Evolutionary conservation across 1,284 basidiomycete species (phyloP).

Genomic region (Heterobasidion irregulare): DNA sequence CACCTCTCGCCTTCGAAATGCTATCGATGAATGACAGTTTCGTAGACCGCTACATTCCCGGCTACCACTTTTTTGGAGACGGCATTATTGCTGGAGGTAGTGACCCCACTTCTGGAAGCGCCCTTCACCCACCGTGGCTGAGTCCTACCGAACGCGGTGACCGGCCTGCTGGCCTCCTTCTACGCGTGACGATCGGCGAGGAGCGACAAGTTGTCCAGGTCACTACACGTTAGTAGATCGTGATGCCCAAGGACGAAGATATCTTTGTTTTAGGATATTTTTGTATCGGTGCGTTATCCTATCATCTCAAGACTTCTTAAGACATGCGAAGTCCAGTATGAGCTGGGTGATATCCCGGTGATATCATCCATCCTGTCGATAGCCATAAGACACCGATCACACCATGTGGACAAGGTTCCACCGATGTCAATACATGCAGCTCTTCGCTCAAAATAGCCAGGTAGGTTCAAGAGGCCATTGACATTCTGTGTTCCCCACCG

Average conservation of each 20-base stretch:
- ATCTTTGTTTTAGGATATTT: neutral
- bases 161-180: conserved; percentile 1
- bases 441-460: no score
- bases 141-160: neutral
- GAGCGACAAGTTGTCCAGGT: neutral
- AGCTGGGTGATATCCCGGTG: no score
- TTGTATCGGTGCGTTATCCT: neutral
- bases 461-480: no score
- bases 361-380: no score
- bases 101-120: conserved; percentile 8
- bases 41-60: conserved; percentile 78
- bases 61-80: conserved; percentile 71
- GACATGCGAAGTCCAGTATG: no score
- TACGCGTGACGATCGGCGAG: conserved; percentile 22
- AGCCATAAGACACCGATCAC: no score
- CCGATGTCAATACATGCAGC: no score
- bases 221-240: neutral
- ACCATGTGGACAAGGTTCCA: no score
- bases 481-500: no score
- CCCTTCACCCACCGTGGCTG: conserved; percentile 26
- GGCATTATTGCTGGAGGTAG: conserved; percentile 26
- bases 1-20: neutral
- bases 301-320: no score
- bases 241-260: neutral
- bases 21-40: conserved; percentile 37